These are phyloP conservation scores for Lentithecium fluviatile DNA, from an alignment of 495 filamentous ascomycete genomes.

Conservation along the genomic window DNA sequence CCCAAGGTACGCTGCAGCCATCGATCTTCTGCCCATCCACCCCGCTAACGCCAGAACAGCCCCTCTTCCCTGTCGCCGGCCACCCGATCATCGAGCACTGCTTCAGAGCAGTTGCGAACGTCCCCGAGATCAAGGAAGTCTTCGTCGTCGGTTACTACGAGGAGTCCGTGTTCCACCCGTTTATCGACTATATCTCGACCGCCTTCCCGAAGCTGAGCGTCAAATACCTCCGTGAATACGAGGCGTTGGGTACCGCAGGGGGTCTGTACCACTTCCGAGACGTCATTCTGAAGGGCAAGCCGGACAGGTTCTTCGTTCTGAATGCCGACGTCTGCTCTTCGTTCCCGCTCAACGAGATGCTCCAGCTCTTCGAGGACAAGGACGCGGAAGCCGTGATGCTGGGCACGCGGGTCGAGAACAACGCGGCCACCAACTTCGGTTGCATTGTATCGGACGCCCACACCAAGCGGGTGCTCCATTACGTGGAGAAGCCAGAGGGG, in stretches of 20 bases:
- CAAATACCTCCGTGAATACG: slow-evolving; percentile 96
- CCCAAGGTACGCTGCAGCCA: slow-evolving; percentile 69
- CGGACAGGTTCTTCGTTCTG: slow-evolving; percentile 92
- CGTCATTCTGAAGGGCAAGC: slow-evolving; percentile 93
- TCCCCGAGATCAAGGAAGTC: slow-evolving; percentile 91
- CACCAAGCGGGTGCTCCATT: slow-evolving; percentile 94
- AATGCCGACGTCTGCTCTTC: slow-evolving; percentile 99
- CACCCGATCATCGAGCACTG: slow-evolving; percentile 98
- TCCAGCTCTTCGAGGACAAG: slow-evolving; percentile 87
- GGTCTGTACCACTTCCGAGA: slow-evolving; percentile 99
- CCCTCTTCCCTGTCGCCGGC: slow-evolving; percentile 96
- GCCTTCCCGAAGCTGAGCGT: slow-evolving; percentile 88
- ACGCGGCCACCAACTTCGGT: slow-evolving; percentile 92
- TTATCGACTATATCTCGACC: slow-evolving; percentile 84
- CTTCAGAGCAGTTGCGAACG: slow-evolving; percentile 86
- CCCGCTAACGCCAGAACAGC: slow-evolving; percentile 53
- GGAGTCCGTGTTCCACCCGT: slow-evolving; percentile 92
- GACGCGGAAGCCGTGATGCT: slow-evolving; percentile 97
- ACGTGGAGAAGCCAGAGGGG: slow-evolving; percentile 98
- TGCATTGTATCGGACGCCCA: slow-evolving; percentile 96
- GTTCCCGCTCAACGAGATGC: slow-evolving; percentile 94
- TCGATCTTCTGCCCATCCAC: background rate
- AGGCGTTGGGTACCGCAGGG: slow-evolving; percentile 91
- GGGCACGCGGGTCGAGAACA: slow-evolving; percentile 87
- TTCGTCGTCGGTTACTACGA: slow-evolving; percentile 99